phyloP scores from a whole-genome alignment of 176 grass and related monocot species.

The Ensete glaucum region DNA sequence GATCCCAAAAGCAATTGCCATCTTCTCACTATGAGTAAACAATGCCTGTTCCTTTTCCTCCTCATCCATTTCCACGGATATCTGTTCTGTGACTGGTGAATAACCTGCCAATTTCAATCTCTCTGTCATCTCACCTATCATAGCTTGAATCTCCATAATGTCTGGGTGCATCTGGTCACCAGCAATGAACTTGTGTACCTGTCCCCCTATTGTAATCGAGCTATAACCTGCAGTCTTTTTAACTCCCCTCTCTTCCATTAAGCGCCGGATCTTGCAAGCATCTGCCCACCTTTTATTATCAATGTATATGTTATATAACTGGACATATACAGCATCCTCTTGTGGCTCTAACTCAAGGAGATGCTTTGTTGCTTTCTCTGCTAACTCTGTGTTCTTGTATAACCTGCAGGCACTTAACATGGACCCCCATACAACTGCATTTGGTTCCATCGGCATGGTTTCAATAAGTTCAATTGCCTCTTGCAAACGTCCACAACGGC shows the following conservation, averaged over 20 bases:
- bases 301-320: constrained; percentile 62
- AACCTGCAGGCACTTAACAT: constrained; percentile 51
- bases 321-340: constrained; percentile 57
- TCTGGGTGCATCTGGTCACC: constrained; percentile 44
- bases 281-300: constrained; percentile 43
- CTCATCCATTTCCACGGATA: constrained; percentile 49
- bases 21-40: constrained; percentile 60
- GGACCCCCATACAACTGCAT: constrained; percentile 51
- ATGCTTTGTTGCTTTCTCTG: constrained; percentile 34
- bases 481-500: constrained; percentile 36
- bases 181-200: constrained; percentile 57
- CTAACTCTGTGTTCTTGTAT: constrained; percentile 36
- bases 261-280: constrained; percentile 42
- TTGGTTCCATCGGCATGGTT: constrained; percentile 54
- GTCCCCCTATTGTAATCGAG: constrained; percentile 50
- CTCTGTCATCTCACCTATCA: constrained; percentile 41
- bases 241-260: constrained; percentile 55
- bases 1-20: constrained; percentile 65
- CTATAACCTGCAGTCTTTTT: constrained; percentile 71
- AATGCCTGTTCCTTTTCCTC: constrained; percentile 61
- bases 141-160: constrained; percentile 34
- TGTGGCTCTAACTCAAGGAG: constrained; percentile 53
- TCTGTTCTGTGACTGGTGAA: constrained; percentile 27
- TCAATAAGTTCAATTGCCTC: constrained; percentile 56
- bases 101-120: constrained; percentile 39